These are phyloP conservation scores for Podospora fimiseda DNA, from an alignment of 495 filamentous ascomycete species.

Conservation along the genomic window DNA sequence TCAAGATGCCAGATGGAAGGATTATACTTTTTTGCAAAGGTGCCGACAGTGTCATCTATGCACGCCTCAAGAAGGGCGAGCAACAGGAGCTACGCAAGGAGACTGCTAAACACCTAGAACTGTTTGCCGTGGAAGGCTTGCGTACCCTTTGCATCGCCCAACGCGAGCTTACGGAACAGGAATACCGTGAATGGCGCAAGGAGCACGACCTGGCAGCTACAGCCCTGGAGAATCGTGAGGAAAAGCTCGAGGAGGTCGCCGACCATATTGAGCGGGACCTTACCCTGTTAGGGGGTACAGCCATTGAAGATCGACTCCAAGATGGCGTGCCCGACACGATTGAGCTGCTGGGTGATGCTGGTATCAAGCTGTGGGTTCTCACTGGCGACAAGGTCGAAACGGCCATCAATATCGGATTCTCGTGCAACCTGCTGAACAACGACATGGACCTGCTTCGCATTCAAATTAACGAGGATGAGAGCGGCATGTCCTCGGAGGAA, in stretches of 20 bases:
- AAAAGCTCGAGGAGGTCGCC: slow-evolving; percentile 85
- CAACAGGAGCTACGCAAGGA: slow-evolving; percentile 73
- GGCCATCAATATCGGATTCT: slow-evolving; percentile 99
- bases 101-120: slow-evolving; percentile 91
- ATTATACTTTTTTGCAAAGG: slow-evolving; percentile 97
- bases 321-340: slow-evolving; percentile 98
- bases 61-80: slow-evolving; percentile 75
- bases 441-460: slow-evolving; percentile 95
- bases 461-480: slow-evolving; percentile 70
- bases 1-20: slow-evolving; percentile 88
- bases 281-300: slow-evolving; percentile 86
- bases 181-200: slow-evolving; percentile 80
- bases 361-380: slow-evolving; percentile 99
- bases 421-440: slow-evolving; percentile 94
- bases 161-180: slow-evolving; percentile 70
- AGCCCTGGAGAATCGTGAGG: slow-evolving; percentile 79
- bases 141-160: slow-evolving; percentile 95
- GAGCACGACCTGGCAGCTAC: slow-evolving; percentile 84
- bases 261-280: slow-evolving; percentile 88
- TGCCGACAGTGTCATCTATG: slow-evolving; percentile 96
- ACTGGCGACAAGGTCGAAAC: slow-evolving; percentile 99
- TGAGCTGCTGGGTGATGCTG: slow-evolving; percentile 81
- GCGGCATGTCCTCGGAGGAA: slow-evolving; percentile 27
- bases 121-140: slow-evolving; percentile 92
- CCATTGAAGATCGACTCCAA: slow-evolving; percentile 95